phyloP scores from a whole-genome alignment of 768 basidiomycete genomes.

The Coprinellus micaceus region DNA sequence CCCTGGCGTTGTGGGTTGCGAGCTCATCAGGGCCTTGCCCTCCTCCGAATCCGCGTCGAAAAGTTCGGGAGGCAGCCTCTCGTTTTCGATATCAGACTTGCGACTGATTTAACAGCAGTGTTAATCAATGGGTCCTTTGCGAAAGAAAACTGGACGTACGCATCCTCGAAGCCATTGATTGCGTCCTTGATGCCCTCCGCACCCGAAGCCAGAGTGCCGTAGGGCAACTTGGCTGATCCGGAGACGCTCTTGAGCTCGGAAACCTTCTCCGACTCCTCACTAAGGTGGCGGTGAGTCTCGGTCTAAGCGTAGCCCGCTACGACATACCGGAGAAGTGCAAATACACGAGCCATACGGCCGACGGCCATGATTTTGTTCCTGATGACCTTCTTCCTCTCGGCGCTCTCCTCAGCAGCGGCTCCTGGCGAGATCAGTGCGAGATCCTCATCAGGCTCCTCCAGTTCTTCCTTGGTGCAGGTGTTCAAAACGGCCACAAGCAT shows the following conservation, averaged over 20 bases:
- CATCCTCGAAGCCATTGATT: conserved; percentile 91
- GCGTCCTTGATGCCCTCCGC: conserved; percentile 94
- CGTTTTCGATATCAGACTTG: conserved; percentile 98
- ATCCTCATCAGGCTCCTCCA: conserved; percentile 78
- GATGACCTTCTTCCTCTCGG: conserved; percentile 85
- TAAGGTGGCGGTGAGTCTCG: conserved; percentile 23
- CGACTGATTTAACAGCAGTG: conserved; percentile 49
- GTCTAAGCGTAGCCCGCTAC: background rate
- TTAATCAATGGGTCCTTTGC: background rate
- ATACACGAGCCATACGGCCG: conserved; percentile 93
- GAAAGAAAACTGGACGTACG: conserved; percentile 53
- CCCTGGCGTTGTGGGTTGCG: conserved; percentile 50
- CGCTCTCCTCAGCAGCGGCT: conserved; percentile 43
- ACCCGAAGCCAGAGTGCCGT: conserved; percentile 79
- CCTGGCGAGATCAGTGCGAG: conserved; percentile 36
- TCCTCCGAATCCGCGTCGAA: conserved; percentile 77
- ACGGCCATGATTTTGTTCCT: conserved; percentile 99
- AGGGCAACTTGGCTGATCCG: conserved; percentile 74
- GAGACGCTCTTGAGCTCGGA: conserved; percentile 93
- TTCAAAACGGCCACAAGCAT: conserved; percentile 97
- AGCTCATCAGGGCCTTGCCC: conserved; percentile 57
- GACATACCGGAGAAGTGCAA: conserved; percentile 87
- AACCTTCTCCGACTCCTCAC: conserved; percentile 96
- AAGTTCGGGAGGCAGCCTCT: conserved; percentile 93
- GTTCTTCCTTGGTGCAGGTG: conserved; percentile 93